phyloP scores from a whole-genome alignment of 2,329 filamentous ascomycete species.

The Fonsecaea pedrosoi region DNA sequence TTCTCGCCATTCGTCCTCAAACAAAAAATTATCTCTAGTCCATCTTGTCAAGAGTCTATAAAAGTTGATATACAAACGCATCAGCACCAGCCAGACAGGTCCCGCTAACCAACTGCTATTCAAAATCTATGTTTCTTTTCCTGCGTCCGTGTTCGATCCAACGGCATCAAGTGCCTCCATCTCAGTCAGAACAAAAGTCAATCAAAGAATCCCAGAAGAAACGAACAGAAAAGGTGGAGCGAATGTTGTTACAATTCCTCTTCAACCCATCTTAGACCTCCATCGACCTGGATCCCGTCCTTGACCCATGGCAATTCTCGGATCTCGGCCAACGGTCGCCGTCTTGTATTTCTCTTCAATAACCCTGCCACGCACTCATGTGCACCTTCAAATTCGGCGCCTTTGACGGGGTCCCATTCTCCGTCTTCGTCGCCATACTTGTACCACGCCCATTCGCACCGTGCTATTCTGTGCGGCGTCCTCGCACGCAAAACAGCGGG shows the following conservation, averaged over 20 bases:
- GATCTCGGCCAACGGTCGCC: constrained; percentile 78
- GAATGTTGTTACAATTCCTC: constrained; percentile 35
- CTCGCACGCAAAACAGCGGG: constrained; percentile 77
- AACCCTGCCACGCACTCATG: constrained; percentile 82
- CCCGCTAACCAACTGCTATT: constrained; percentile 1
- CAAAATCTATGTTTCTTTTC: constrained; percentile 5
- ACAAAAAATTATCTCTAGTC: not conserved
- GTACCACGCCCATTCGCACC: constrained; percentile 95
- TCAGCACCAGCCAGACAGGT: not conserved
- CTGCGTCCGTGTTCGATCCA: not conserved
- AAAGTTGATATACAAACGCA: not conserved
- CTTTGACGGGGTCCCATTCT: constrained; percentile 77
- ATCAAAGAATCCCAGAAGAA: constrained; percentile 1
- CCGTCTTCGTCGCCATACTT: constrained; percentile 83
- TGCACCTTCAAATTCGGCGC: constrained; percentile 73
- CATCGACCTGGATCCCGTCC: constrained; percentile 72
- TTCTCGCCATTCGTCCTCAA: not conserved
- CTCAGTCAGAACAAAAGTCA: not conserved
- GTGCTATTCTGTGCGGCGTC: constrained; percentile 91
- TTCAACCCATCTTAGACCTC: constrained; percentile 60
- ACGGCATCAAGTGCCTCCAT: not conserved
- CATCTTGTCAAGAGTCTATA: not conserved
- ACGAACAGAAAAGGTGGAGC: constrained; percentile 5
- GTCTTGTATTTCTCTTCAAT: constrained; percentile 78
- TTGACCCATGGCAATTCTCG: constrained; percentile 76